Evolutionary conservation across 176 grass and related monocot genomes (phyloP).

Genomic region (Rhynchospora breviuscula): DNA sequence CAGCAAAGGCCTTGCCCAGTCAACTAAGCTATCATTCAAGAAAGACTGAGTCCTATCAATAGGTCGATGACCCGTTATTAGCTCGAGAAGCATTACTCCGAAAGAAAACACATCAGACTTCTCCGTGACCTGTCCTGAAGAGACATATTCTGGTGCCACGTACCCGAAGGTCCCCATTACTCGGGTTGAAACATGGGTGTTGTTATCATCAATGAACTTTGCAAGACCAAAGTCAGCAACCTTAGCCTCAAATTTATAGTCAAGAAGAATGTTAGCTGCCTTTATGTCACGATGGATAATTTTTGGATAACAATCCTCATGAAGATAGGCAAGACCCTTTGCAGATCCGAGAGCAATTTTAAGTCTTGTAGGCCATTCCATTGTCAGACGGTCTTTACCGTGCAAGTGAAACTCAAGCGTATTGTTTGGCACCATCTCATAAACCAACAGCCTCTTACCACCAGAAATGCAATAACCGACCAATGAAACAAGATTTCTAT

Average conservation of each 20-base stretch:
- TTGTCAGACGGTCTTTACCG: constrained; percentile 44
- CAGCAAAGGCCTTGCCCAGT: constrained; percentile 89
- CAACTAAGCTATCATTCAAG: constrained; percentile 81
- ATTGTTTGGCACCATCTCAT: constrained; percentile 74
- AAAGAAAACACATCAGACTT: constrained; percentile 93
- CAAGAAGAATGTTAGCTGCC: constrained; percentile 75
- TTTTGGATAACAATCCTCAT: constrained; percentile 84
- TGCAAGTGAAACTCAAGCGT: constrained; percentile 78
- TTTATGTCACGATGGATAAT: constrained; percentile 88
- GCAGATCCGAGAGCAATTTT: constrained; percentile 66
- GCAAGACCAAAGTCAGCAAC: constrained; percentile 95
- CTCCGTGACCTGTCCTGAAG: constrained; percentile 82
- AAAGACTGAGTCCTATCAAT: constrained; percentile 50
- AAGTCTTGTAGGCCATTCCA: constrained; percentile 70
- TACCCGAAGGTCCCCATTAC: constrained; percentile 93
- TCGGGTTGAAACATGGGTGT: constrained; percentile 83
- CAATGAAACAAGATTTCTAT: constrained; percentile 64
- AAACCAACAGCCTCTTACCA: constrained; percentile 62
- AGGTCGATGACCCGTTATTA: constrained; percentile 76
- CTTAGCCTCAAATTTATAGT: constrained; percentile 78
- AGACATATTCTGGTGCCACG: constrained; percentile 83
- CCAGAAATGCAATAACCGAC: constrained; percentile 74
- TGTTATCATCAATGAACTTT: constrained; percentile 58
- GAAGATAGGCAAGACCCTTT: constrained; percentile 74
- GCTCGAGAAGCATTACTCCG: constrained; percentile 86